Evolutionary conservation across 1,284 basidiomycete genomes (phyloP).

Genomic region (Sphaerobolus stellatus): DNA sequence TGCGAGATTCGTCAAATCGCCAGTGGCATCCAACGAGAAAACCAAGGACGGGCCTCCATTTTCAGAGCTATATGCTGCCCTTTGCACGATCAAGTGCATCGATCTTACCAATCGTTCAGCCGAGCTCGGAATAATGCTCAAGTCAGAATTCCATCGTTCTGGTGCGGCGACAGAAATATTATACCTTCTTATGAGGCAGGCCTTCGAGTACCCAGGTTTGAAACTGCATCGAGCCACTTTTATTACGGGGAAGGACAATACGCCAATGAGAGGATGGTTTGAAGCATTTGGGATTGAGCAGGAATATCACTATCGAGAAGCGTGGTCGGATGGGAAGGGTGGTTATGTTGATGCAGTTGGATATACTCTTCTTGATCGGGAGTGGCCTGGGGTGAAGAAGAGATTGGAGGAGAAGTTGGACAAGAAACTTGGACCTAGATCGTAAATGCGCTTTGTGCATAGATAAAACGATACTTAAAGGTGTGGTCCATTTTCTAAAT

Average conservation of each 20-base stretch:
- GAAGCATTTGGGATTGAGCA: slow-evolving; percentile 38
- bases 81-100: slow-evolving; percentile 40
- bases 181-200: slow-evolving; percentile 37
- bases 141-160: slow-evolving; percentile 35
- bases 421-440: neutral
- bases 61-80: slow-evolving; percentile 39
- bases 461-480: no score
- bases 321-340: slow-evolving; percentile 33
- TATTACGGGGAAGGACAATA: slow-evolving; percentile 40
- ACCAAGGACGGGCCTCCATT: slow-evolving; percentile 5
- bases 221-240: slow-evolving; percentile 42
- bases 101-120: slow-evolving; percentile 34
- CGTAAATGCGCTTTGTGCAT: no score
- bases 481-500: no score
- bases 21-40: slow-evolving; percentile 11
- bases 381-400: slow-evolving; percentile 39
- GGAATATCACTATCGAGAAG: slow-evolving; percentile 37
- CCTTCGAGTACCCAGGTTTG: slow-evolving; percentile 37
- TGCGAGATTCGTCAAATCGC: slow-evolving; percentile 29
- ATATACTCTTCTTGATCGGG: slow-evolving; percentile 42
- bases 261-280: slow-evolving; percentile 45
- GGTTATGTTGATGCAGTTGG: slow-evolving; percentile 31
- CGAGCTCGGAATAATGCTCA: slow-evolving; percentile 44
- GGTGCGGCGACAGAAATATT: slow-evolving; percentile 43
- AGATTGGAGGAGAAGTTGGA: slow-evolving; percentile 16